Percentiles rank a stretch among this genome's conserved stretches.
Conservation (phyloP, 768 basidiomycete genomes). For the Galerina sulciceps region DNA sequence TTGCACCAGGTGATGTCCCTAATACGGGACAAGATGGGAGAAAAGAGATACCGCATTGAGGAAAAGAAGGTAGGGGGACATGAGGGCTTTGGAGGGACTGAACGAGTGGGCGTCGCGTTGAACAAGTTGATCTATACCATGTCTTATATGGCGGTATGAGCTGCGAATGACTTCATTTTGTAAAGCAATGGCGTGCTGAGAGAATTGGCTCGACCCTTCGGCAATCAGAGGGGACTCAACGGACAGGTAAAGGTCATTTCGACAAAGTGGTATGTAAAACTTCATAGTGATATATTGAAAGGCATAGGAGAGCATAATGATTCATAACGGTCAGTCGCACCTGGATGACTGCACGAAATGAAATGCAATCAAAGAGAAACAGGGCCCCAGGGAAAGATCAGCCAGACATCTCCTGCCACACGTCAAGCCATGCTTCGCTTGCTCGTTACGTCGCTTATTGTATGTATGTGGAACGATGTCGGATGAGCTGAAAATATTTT, state of each 20-base stretch:
- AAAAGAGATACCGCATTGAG: not conserved
- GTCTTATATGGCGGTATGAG: not conserved
- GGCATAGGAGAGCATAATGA: not conserved
- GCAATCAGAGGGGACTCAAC: not conserved
- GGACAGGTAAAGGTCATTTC: not conserved
- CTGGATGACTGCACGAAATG: not conserved
- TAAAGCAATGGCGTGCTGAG: slow-evolving; percentile 14
- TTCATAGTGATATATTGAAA: too few relatives aligned
- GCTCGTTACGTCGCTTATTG: slow-evolving; percentile 79
- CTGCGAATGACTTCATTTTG: not conserved
- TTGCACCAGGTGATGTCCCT: not conserved
- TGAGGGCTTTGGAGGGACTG: not conserved
- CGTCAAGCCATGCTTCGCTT: slow-evolving; percentile 72
- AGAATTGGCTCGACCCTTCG: not conserved
- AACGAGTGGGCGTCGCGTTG: not conserved
- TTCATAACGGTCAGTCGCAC: not conserved
- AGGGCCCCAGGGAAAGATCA: slow-evolving; percentile 9
- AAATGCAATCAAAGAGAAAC: not conserved
- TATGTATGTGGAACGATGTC: slow-evolving; percentile 67
- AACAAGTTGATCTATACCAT: not conserved
- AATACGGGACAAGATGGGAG: not conserved
- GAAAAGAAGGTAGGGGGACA: not conserved
- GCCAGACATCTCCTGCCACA: slow-evolving; percentile 53
- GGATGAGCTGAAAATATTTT: slow-evolving; percentile 35
- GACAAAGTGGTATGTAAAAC: not conserved